Percentiles rank a stretch among this genome's conserved stretches.
Conservation (phyloP, 2,329 filamentous ascomycete genomes). For the Raffaelea deltoideospora region DNA sequence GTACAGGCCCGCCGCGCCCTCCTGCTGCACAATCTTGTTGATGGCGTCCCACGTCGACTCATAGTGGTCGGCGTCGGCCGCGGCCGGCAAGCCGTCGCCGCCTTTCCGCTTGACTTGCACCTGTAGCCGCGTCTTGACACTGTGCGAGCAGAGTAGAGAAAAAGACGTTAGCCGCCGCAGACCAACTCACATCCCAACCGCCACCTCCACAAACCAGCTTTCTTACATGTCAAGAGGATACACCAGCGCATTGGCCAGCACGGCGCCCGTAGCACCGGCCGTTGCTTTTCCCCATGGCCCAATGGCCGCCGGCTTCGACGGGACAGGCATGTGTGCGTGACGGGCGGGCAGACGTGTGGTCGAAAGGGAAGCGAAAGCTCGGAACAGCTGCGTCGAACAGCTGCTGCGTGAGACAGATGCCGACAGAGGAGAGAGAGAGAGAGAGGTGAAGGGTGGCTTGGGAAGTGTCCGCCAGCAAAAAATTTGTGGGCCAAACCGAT, state of each 20-base stretch:
- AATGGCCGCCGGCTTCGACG: conserved; percentile 52
- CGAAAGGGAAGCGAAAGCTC: too few species aligned
- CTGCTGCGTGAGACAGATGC: not conserved
- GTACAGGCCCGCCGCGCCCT: conserved; percentile 74
- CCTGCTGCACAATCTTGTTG: conserved; percentile 62
- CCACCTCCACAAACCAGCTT: too few species aligned
- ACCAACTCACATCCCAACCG: too few species aligned
- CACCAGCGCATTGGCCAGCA: conserved; percentile 86
- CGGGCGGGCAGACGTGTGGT: not conserved
- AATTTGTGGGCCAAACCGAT: too few species aligned
- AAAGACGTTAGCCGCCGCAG: too few species aligned
- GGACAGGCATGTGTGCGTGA: conserved; percentile 29
- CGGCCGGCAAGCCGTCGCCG: conserved; percentile 26
- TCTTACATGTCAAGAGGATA: conserved; percentile 96
- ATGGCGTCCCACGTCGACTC: conserved; percentile 79
- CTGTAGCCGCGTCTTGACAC: conserved; percentile 90
- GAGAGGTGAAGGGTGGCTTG: too few species aligned
- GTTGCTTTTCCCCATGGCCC: conserved; percentile 89
- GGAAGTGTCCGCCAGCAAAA: too few species aligned
- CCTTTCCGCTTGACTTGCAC: conserved; percentile 66
- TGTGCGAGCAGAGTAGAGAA: conserved; percentile 23
- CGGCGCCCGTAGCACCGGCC: conserved; percentile 82
- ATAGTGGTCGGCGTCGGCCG: conserved; percentile 53
- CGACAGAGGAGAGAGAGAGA: not conserved
- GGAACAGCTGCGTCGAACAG: not conserved